These are phyloP conservation scores for Sanguinoderma infundibulare DNA, from an alignment of 1,284 basidiomycete species.

Conservation along the genomic window DNA sequence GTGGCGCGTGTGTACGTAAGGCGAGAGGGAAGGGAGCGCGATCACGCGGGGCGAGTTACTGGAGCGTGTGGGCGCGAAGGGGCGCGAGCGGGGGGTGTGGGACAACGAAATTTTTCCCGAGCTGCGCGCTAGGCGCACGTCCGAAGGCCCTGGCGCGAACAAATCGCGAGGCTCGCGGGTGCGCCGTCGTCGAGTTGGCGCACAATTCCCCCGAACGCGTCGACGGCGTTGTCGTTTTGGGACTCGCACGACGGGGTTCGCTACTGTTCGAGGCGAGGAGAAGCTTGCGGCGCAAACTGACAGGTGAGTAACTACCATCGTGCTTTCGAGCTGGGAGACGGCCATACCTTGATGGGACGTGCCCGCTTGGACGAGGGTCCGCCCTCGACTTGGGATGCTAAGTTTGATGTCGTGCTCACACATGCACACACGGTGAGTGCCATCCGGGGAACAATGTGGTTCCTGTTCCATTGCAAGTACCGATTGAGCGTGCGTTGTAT, in stretches of 20 bases:
- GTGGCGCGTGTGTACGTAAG: background rate
- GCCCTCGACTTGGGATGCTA: no score
- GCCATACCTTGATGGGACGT: no score
- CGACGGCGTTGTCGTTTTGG: background rate
- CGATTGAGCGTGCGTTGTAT: background rate
- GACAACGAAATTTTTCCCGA: background rate
- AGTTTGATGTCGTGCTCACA: no score
- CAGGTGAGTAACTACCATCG: no score
- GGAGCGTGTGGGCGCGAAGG: background rate
- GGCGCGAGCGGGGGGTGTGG: background rate
- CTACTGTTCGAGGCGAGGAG: background rate
- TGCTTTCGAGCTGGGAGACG: no score
- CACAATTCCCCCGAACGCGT: background rate
- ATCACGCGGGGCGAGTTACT: background rate
- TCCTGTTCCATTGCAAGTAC: no score
- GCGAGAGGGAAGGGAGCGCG: background rate
- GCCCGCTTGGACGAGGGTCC: no score
- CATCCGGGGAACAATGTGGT: no score
- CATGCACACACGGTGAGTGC: no score
- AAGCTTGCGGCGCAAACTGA: background rate
- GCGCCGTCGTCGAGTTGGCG: background rate
- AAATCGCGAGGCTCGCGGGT: background rate
- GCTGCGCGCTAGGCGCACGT: background rate
- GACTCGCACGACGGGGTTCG: background rate
- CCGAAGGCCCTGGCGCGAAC: background rate